Base-by-base conservation (phyloP, 495 filamentous ascomycete species). In the Penicillium simplicissimum region DNA sequence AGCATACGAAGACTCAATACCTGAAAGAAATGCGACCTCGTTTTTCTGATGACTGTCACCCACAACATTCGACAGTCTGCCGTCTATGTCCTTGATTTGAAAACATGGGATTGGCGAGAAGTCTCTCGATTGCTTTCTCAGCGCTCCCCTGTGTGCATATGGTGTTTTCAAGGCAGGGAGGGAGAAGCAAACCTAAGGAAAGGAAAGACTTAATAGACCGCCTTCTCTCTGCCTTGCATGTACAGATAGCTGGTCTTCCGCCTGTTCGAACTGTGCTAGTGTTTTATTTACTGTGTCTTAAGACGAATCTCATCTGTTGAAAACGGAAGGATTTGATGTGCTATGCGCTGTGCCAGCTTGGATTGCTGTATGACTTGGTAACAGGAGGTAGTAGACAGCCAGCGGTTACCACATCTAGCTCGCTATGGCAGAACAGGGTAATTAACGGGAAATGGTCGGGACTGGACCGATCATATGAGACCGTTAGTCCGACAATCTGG, bases 181-280 rank as follows among this genome's bases (percentile, higher is more conserved):
- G 56, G 62, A 70, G 60, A 64, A 71, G 34, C 40, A 62, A 57
- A n/a, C n/a, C n/a, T n/a, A n/a, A 58, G 25, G 63, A 60, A 56
- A 59, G 25, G 63, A 57, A 67, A 65, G 58, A 63, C 62, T 72
- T 72, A 68, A 72, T 72, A 72, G 69, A 72, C 62, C 62, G 43
- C 57, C 55, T 62, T 65, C 61, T 67, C 64, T 63, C 64, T 70
- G 67, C 66, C 72, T 76, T 77, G 73, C 75, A 75, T 81, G 78
- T 81, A 81, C 78, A 81, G 76, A 79, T 81, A 81, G 72, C 76
- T 79, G 74, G 76, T 77, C 68, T 75, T 73, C 67, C 64, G 69
- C 71, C 71, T 73, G 67, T 75, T 75, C 72, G 67, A 74, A 74
- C 71, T 74, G 71, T 79, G 70, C 71, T 71, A 68, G 67, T 70